These are phyloP conservation scores for Spathaspora arborariae DNA, from an alignment of 805 yeast species.

Conservation along the genomic window DNA sequence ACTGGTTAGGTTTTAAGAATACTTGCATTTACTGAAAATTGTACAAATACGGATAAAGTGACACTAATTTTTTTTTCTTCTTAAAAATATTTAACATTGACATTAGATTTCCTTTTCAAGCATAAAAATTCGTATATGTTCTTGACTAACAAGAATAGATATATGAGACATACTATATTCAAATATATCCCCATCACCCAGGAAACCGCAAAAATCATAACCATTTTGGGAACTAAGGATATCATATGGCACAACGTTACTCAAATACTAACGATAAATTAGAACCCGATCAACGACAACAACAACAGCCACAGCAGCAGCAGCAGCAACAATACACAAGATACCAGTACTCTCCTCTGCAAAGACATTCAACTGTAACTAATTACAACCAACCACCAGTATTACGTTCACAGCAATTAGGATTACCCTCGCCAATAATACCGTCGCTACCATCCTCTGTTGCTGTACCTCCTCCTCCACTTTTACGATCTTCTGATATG, in stretches of 20 bases:
- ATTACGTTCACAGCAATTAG: background rate
- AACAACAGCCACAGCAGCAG: background rate
- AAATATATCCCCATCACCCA: background rate
- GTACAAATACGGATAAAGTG: background rate
- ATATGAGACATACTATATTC: background rate
- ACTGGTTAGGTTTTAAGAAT: background rate
- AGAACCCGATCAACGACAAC: background rate
- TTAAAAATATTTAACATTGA: background rate
- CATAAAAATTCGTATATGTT: background rate
- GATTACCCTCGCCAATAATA: background rate
- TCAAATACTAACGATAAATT: constrained; percentile 1
- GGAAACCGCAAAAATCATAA: background rate
- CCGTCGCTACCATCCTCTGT: constrained; percentile 1
- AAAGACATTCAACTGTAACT: background rate
- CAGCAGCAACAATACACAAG: background rate
- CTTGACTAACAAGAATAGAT: background rate
- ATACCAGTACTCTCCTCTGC: background rate
- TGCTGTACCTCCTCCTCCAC: background rate
- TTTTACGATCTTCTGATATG: background rate
- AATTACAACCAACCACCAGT: background rate
- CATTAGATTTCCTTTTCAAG: background rate
- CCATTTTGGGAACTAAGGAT: background rate
- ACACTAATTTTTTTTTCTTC: background rate
- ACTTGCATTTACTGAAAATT: background rate
- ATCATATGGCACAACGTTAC: background rate